Conservation (phyloP, 1,284 basidiomycete species). For the Gastroboletus turbinatus region DNA sequence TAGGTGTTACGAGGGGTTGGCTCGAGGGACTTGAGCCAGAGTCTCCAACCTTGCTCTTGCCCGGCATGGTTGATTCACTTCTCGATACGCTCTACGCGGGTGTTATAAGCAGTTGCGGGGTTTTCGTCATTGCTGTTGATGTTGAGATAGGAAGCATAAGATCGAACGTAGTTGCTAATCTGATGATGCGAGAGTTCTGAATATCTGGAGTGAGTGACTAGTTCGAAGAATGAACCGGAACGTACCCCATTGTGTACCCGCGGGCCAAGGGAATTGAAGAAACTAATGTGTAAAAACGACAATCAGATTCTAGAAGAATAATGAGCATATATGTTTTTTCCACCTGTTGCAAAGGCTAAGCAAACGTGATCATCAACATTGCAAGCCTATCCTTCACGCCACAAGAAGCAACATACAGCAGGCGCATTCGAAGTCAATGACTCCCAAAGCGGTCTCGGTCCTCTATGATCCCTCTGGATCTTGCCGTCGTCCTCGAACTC, state of each 20-base stretch:
- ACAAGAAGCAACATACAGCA: constrained; percentile 9
- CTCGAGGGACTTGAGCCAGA: constrained; percentile 36
- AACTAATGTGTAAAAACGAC: constrained; percentile 1
- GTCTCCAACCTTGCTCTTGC: constrained; percentile 40
- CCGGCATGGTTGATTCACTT: constrained; percentile 37
- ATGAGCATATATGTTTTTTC: not conserved
- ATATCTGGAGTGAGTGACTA: not conserved
- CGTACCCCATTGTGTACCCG: constrained; percentile 16
- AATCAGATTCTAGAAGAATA: not conserved
- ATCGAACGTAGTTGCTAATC: constrained; percentile 31
- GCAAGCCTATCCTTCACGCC: too few relatives aligned
- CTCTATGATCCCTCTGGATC: constrained; percentile 8
- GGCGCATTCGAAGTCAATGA: constrained; percentile 12
- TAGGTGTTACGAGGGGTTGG: constrained; percentile 30
- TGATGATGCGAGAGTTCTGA: constrained; percentile 25
- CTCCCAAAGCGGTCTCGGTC: constrained; percentile 16
- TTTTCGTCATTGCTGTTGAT: constrained; percentile 44
- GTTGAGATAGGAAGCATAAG: constrained; percentile 42
- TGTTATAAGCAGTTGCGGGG: constrained; percentile 44
- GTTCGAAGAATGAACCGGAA: not conserved
- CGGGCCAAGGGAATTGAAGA: constrained; percentile 16
- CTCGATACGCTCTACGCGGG: constrained; percentile 47
- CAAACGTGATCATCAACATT: not conserved
- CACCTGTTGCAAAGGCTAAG: constrained; percentile 14
- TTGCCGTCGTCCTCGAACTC: constrained; percentile 3